These are phyloP conservation scores for Moniliella sp. DNA, from an alignment of 1,284 basidiomycete species.

Conservation along the genomic window DNA sequence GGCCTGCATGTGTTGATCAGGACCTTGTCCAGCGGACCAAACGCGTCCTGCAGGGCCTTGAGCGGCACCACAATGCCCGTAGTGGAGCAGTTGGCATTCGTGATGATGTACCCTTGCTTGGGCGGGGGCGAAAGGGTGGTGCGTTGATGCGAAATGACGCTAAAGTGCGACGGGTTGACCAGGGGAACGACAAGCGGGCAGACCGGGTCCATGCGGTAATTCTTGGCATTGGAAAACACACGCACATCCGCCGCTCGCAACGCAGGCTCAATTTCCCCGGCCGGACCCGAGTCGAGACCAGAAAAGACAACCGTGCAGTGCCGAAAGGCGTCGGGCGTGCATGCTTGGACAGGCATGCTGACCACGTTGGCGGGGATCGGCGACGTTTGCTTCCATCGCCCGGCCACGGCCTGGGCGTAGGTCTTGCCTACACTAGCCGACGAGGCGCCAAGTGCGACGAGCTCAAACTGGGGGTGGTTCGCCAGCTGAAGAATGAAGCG, in stretches of 20 bases:
- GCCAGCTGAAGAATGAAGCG: slow-evolving; percentile 69
- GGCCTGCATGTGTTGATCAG: slow-evolving; percentile 91
- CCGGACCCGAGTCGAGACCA: slow-evolving; percentile 77
- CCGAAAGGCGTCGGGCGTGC: slow-evolving; percentile 53
- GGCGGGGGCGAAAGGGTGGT: slow-evolving; percentile 43
- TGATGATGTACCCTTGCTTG: slow-evolving; percentile 73
- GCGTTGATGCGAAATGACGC: slow-evolving; percentile 60
- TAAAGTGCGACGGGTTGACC: slow-evolving; percentile 70
- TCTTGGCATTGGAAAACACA: slow-evolving; percentile 98
- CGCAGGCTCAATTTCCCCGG: slow-evolving; percentile 73
- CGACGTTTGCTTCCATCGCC: slow-evolving; percentile 68
- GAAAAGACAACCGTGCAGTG: slow-evolving; percentile 80
- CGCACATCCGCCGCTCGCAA: slow-evolving; percentile 71
- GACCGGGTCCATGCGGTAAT: slow-evolving; percentile 71
- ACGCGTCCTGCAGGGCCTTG: slow-evolving; percentile 68
- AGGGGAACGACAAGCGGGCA: slow-evolving; percentile 96
- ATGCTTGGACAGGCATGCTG: slow-evolving; percentile 56
- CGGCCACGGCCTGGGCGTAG: slow-evolving; percentile 48
- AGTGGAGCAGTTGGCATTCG: slow-evolving; percentile 95
- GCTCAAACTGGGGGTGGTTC: slow-evolving; percentile 68
- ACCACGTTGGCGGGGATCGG: slow-evolving; percentile 52
- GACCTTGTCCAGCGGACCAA: slow-evolving; percentile 73
- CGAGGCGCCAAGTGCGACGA: slow-evolving; percentile 73
- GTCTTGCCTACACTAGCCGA: slow-evolving; percentile 64
- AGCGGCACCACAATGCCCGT: slow-evolving; percentile 82